A percentile compares a stretch with the other conserved stretches of the same genome.
Evolutionary conservation across 2,329 filamentous ascomycete genomes (phyloP).

Genomic region (Alternaria brassicicola): DNA sequence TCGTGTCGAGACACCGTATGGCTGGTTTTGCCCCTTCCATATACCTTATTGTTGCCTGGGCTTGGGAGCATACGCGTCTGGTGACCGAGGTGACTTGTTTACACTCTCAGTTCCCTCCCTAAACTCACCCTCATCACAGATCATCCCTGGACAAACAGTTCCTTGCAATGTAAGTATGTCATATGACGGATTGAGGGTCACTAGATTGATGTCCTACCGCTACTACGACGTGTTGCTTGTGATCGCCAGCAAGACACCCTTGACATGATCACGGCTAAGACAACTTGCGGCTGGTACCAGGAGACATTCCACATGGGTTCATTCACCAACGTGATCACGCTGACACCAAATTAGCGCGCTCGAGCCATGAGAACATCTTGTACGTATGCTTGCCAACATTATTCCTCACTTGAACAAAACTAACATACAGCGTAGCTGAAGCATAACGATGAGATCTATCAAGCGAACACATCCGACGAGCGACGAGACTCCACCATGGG

Average conservation of each 20-base stretch:
- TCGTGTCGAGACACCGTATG: neutral
- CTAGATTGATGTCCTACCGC: neutral
- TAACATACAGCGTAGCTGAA: neutral
- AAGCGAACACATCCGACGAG: conserved; percentile 22
- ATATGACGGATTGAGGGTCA: neutral
- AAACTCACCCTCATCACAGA: neutral
- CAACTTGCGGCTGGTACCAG: neutral
- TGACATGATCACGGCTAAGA: neutral
- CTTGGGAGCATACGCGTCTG: neutral
- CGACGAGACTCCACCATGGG: conserved; percentile 36
- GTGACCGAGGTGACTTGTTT: neutral
- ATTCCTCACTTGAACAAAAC: neutral
- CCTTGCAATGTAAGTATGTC: neutral
- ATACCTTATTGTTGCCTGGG: neutral
- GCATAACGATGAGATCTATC: conserved; percentile 19
- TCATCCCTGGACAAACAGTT: neutral
- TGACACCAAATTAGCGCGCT: neutral
- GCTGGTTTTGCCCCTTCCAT: neutral
- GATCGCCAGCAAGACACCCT: neutral
- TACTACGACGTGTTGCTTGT: neutral
- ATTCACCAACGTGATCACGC: neutral
- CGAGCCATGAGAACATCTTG: neutral
- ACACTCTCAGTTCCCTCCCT: neutral
- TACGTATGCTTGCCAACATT: neutral
- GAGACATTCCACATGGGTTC: neutral